A percentile compares a stretch with the other conserved stretches of the same genome.
phyloP scores from a whole-genome alignment of 306 rosid genomes.

The Begonia masoniana region DNA sequence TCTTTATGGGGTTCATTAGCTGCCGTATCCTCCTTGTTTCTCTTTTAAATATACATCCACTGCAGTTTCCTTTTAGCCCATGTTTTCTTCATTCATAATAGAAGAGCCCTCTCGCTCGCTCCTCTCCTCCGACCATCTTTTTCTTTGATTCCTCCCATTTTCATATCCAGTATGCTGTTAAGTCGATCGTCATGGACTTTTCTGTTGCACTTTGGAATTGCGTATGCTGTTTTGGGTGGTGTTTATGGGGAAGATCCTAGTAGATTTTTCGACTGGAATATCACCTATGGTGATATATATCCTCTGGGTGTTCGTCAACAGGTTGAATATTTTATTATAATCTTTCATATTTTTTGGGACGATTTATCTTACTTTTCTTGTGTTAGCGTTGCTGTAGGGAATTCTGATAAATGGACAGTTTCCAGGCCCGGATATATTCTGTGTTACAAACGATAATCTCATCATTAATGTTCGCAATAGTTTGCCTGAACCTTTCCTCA shows the following conservation, averaged over 20 bases:
- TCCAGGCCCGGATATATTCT: slow-evolving; percentile 70
- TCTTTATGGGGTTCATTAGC: too few relatives aligned
- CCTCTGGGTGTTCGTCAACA: slow-evolving; percentile 58
- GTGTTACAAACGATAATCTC: slow-evolving; percentile 79
- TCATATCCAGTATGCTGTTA: neutral
- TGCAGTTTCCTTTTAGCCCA: neutral
- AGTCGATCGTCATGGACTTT: neutral
- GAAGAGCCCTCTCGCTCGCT: too few relatives aligned
- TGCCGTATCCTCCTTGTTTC: too few relatives aligned
- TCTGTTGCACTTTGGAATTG: slow-evolving; percentile 12
- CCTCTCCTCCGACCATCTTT: neutral
- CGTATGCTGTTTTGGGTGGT: slow-evolving; percentile 11
- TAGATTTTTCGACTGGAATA: slow-evolving; percentile 59
- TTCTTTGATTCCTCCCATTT: slow-evolving; percentile 1
- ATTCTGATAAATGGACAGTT: slow-evolving; percentile 79
- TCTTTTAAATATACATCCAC: too few relatives aligned
- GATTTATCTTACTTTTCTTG: neutral
- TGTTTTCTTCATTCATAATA: neutral
- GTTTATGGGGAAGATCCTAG: slow-evolving; percentile 47
- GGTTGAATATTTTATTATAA: slow-evolving; percentile 18
- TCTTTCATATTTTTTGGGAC: neutral
- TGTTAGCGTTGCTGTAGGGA: slow-evolving; percentile 22
- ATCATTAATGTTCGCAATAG: slow-evolving; percentile 64
- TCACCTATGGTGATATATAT: slow-evolving; percentile 67
- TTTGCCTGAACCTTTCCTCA: slow-evolving; percentile 69